phyloP scores from a whole-genome alignment of 2,329 filamentous ascomycete species.

The Lachnellula hyalina region DNA sequence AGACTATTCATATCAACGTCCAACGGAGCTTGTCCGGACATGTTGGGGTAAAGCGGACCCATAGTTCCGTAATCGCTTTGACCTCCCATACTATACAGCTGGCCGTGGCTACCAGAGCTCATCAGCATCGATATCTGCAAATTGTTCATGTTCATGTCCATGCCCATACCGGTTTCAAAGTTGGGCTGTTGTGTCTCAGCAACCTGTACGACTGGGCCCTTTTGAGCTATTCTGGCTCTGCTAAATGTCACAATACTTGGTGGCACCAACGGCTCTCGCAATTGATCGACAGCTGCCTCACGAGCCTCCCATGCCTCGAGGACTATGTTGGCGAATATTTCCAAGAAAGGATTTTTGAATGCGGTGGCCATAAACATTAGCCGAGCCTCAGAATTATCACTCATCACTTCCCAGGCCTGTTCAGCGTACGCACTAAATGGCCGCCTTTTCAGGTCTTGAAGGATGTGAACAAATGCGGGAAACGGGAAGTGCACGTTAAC shows the following conservation, averaged over 20 bases:
- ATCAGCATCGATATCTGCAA: slow-evolving; percentile 12
- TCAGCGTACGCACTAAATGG: slow-evolving; percentile 23
- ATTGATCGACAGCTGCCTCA: slow-evolving; percentile 13
- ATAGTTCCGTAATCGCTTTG: slow-evolving; percentile 7
- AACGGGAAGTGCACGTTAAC: slow-evolving; percentile 30
- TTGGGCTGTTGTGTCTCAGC: background rate
- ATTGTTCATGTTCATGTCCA: slow-evolving; percentile 2
- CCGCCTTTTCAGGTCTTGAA: slow-evolving; percentile 28
- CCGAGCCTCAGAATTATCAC: slow-evolving; percentile 23
- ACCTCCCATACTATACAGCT: slow-evolving; percentile 7
- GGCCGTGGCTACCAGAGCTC: slow-evolving; percentile 4
- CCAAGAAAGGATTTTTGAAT: slow-evolving; percentile 21
- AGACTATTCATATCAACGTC: slow-evolving; percentile 24
- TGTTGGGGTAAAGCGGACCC: slow-evolving; percentile 4
- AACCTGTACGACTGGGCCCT: slow-evolving; percentile 2
- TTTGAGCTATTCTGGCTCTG: slow-evolving; percentile 13
- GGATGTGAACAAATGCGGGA: slow-evolving; percentile 30
- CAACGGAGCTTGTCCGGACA: slow-evolving; percentile 13
- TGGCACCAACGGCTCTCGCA: slow-evolving; percentile 13
- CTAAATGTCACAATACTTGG: slow-evolving; percentile 24
- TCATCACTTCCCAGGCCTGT: slow-evolving; percentile 28
- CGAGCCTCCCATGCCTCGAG: slow-evolving; percentile 26
- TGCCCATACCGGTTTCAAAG: background rate
- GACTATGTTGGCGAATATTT: slow-evolving; percentile 20
- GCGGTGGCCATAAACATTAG: slow-evolving; percentile 14